These are phyloP conservation scores for Blastomyces parvus DNA, from an alignment of 2,329 filamentous ascomycete species.

Conservation along the genomic window DNA sequence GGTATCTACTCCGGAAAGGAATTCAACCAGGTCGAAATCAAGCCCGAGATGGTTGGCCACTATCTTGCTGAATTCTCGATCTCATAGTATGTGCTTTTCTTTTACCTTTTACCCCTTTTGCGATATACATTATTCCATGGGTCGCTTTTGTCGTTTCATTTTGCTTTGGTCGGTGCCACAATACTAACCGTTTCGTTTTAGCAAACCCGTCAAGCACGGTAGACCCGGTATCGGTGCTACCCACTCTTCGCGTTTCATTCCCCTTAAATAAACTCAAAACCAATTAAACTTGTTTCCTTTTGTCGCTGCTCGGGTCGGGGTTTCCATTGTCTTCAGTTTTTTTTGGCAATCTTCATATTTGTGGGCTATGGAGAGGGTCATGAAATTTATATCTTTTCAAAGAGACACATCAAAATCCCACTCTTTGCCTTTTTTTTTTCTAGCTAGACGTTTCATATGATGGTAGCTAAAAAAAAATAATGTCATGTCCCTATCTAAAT, in stretches of 20 bases:
- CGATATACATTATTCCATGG: background rate
- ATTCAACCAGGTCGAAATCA: conserved; percentile 99
- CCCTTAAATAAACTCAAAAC: conserved; percentile 72
- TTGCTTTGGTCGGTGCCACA: conserved; percentile 28
- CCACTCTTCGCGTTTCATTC: conserved; percentile 99
- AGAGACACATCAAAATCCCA: background rate
- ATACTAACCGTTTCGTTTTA: conserved; percentile 40
- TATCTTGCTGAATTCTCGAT: conserved; percentile 99
- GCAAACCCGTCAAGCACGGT: conserved; percentile 99
- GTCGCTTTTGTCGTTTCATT: background rate
- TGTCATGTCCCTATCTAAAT: conserved; percentile 5
- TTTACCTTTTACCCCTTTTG: background rate
- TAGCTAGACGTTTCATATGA: conserved; percentile 1
- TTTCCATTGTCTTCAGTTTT: background rate
- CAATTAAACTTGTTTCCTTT: background rate
- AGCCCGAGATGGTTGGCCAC: conserved; percentile 99
- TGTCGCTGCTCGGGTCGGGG: conserved; percentile 4
- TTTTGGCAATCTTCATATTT: conserved; percentile 6
- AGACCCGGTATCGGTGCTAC: conserved; percentile 99
- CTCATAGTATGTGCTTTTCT: conserved; percentile 71
- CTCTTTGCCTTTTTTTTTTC: conserved; percentile 3
- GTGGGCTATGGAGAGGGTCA: conserved; percentile 7
- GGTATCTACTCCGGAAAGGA: conserved; percentile 99
- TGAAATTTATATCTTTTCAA: background rate
- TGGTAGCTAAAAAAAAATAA: conserved; percentile 4